These are phyloP conservation scores for Coemansia javaensis DNA, from an alignment of 192 early-diverging fungal genomes.

Conservation along the genomic window DNA sequence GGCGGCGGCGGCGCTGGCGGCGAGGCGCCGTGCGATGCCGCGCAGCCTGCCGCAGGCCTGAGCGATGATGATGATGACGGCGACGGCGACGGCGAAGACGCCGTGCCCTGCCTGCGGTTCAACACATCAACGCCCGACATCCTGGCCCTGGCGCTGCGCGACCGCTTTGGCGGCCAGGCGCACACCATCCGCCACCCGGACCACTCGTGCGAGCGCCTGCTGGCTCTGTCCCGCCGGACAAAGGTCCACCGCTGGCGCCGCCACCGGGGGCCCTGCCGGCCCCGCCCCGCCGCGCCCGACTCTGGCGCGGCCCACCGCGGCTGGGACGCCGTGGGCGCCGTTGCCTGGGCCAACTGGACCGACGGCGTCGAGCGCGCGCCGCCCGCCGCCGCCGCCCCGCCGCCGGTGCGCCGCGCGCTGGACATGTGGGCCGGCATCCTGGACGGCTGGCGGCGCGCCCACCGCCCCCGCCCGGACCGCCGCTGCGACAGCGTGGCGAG, in stretches of 20 bases:
- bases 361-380: slow-evolving; percentile 14
- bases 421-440: slow-evolving; percentile 30
- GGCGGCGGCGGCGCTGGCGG: too few species aligned
- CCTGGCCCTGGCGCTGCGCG: slow-evolving; percentile 11
- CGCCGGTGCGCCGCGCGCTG: slow-evolving; percentile 8
- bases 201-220: slow-evolving; percentile 26
- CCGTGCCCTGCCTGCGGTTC: slow-evolving; percentile 2
- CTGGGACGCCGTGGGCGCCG: background rate
- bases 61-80: background rate
- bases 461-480: background rate
- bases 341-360: slow-evolving; percentile 28
- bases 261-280: background rate
- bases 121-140: slow-evolving; percentile 28
- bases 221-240: slow-evolving; percentile 21
- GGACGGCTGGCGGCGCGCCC: slow-evolving; percentile 8
- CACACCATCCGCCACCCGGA: slow-evolving; percentile 17
- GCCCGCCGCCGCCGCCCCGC: background rate
- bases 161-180: slow-evolving; percentile 8
- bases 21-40: too few species aligned
- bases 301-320: background rate
- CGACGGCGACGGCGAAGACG: too few species aligned
- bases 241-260: slow-evolving; percentile 24
- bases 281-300: background rate
- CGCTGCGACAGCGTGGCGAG: slow-evolving; percentile 14
- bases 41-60: too few species aligned